These are phyloP conservation scores for Lactifluus piperatus DNA, from an alignment of 768 basidiomycete genomes.

Conservation along the genomic window DNA sequence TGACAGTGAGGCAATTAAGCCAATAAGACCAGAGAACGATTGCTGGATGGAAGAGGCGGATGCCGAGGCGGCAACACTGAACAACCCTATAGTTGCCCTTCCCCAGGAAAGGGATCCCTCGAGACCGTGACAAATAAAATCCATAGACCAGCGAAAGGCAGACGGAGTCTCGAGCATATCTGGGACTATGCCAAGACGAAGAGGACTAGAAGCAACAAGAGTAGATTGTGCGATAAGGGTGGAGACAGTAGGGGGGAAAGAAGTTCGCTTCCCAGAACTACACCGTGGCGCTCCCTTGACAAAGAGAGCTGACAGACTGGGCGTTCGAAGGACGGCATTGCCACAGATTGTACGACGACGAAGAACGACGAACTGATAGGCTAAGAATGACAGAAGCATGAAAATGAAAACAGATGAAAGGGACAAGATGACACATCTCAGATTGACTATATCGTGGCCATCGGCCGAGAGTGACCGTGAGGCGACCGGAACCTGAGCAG, in stretches of 20 bases:
- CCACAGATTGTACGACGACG: neutral
- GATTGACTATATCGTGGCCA: neutral
- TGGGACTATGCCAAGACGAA: neutral
- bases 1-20: neutral
- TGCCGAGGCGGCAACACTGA: neutral
- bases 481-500: neutral
- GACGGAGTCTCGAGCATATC: neutral
- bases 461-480: neutral
- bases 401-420: neutral
- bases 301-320: neutral
- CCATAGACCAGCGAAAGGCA: neutral
- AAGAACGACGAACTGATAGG: neutral
- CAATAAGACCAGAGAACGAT: neutral
- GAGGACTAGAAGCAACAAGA: slow-evolving; percentile 11
- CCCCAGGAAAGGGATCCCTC: neutral
- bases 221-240: slow-evolving; percentile 5
- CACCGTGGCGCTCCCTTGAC: neutral
- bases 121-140: neutral
- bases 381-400: neutral
- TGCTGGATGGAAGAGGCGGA: neutral
- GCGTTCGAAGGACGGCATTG: neutral
- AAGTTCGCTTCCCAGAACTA: neutral
- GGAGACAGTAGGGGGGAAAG: slow-evolving; percentile 4
- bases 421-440: neutral
- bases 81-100: neutral